Evolutionary conservation across 2,329 filamentous ascomycete genomes (phyloP), one percentile per base, ranked within the genome.

Genomic region (Massarina eburnea): DNA sequence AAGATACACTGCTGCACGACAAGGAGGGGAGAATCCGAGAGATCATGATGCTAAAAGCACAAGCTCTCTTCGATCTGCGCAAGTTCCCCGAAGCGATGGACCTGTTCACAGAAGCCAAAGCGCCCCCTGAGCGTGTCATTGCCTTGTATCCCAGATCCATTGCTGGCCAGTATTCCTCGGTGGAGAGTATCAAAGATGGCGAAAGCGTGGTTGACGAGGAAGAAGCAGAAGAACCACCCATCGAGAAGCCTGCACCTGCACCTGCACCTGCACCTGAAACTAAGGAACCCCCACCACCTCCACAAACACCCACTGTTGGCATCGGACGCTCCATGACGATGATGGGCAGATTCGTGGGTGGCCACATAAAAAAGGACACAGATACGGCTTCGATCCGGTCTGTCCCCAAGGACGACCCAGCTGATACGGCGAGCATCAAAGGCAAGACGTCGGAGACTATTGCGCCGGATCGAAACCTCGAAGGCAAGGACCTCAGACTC

Each of bases 1-100:
- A 99, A 71, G 92, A 96, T 70, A 95, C 92, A 0, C 74, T 99
- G 18, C 76, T 99, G 18, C 82, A 83, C 37, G 83, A 95, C 70
- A 99, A 99, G 71, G 78, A 80, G 8, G 85, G 86, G 39, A 85
- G 88, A 8, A 78, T 96, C 48, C 82, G 91, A 21, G 87, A 95
- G 58, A 85, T 95, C 58, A 95, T 92, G 73, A 94, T 95, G 75
- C 80, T 88, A 56, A 99, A 99, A 67, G 94, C 92, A 0, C 89
- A 95, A 66, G 74, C 78, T 12, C 74, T 97, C 4, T 99, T 99
- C 61, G 83, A 84, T 47, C 78, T 88, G 56, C 87, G 85, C 58
- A 95, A 88, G 64, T 99, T 91, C 63, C 81, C 86, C 30, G 85
- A 91, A 39, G 86, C 92, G 1, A 80, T 99, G 73, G 91, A 97